phyloP scores from a whole-genome alignment of 441 rosid species.

The Daphne laureola region DNA sequence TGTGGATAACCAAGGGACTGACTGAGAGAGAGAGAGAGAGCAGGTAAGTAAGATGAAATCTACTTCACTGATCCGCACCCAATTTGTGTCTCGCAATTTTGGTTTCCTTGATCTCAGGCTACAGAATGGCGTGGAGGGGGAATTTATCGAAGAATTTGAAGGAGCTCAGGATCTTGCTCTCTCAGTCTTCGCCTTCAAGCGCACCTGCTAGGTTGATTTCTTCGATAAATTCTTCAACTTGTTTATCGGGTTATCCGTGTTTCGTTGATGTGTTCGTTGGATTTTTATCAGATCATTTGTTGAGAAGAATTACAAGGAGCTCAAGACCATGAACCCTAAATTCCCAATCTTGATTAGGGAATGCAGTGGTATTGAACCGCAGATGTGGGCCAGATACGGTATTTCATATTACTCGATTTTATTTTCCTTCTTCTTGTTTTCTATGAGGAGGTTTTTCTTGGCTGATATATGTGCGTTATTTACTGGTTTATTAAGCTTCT shows the following conservation, averaged over 20 bases:
- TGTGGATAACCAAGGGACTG: too few relatives aligned
- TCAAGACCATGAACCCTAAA: constrained; percentile 80
- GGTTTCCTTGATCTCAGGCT: background rate
- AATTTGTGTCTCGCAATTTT: too few relatives aligned
- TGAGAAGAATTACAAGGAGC: constrained; percentile 76
- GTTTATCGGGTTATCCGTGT: background rate
- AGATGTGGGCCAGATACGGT: constrained; percentile 96
- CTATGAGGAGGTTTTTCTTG: background rate
- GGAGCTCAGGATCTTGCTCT: constrained; percentile 75
- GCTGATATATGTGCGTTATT: background rate
- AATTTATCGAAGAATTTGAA: constrained; percentile 54
- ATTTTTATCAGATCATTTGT: constrained; percentile 47
- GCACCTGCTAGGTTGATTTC: constrained; percentile 50
- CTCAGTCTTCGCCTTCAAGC: constrained; percentile 79
- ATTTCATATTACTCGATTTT: background rate
- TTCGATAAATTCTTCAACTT: background rate
- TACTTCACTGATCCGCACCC: too few relatives aligned
- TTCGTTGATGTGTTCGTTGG: background rate
- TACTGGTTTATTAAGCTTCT: background rate
- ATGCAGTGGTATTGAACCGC: constrained; percentile 66
- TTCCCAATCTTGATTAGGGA: constrained; percentile 84
- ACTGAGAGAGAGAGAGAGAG: too few relatives aligned
- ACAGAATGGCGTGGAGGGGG: constrained; percentile 75
- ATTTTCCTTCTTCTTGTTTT: background rate
- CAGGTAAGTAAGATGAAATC: too few relatives aligned